phyloP scores from a whole-genome alignment of 192 early-diverging fungal genomes.

The Rhizophagus clarus region DNA sequence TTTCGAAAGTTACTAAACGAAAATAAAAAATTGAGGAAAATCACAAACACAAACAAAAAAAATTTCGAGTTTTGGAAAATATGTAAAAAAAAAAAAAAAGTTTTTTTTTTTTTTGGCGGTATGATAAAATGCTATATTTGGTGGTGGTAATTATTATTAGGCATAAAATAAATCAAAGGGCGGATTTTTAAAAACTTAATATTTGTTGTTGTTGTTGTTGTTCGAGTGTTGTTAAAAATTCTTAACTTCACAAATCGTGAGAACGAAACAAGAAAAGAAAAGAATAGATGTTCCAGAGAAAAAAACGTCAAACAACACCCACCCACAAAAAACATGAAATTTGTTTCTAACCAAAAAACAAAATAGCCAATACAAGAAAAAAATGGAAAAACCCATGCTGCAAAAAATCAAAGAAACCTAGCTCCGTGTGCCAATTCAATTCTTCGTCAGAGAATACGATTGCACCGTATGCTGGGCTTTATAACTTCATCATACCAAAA shows the following conservation, averaged over 20 bases:
- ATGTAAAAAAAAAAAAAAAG: not conserved
- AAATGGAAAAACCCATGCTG: conserved; percentile 11
- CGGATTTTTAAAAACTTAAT: not conserved
- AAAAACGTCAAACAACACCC: not conserved
- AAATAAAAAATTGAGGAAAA: conserved; percentile 11
- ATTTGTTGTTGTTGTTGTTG: not conserved
- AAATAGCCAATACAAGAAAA: not conserved
- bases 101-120: not conserved
- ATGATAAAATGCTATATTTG: not conserved
- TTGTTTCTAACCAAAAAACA: not conserved
- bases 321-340: not conserved
- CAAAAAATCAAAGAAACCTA: conserved; percentile 18
- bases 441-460: conserved; percentile 5
- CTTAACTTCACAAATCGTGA: not conserved
- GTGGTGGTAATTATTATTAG: not conserved
- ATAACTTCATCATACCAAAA: conserved; percentile 15
- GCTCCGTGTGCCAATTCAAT: conserved; percentile 19
- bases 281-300: not conserved
- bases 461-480: conserved; percentile 13
- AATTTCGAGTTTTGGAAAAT: conserved; percentile 17
- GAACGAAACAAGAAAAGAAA: not conserved
- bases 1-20: not conserved
- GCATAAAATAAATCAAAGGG: not conserved
- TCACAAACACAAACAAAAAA: conserved; percentile 28
- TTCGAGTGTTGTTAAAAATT: not conserved